Conservation (phyloP, 2,329 filamentous ascomycete species). For the Periconia macrospinosa region DNA sequence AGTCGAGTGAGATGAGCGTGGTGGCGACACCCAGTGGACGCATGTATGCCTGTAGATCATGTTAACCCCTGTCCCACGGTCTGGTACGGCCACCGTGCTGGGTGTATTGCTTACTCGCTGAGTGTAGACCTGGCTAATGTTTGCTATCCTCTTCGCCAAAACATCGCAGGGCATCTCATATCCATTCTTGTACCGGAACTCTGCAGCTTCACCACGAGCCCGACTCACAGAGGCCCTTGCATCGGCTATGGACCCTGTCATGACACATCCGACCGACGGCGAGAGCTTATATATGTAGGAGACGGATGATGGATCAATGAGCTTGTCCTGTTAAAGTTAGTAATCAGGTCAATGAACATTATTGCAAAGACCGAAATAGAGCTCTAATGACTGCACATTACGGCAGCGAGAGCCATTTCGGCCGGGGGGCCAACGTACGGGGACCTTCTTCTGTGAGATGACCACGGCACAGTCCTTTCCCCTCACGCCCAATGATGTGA, state of each 20-base stretch:
- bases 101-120: constrained; percentile 69
- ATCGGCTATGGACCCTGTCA: constrained; percentile 98
- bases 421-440: constrained; percentile 62
- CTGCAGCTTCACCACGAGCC: constrained; percentile 91
- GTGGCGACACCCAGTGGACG: constrained; percentile 93
- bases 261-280: constrained; percentile 93
- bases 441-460: constrained; percentile 98
- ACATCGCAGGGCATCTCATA: constrained; percentile 99
- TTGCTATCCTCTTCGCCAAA: constrained; percentile 92
- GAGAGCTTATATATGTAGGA: constrained; percentile 98
- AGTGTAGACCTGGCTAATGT: constrained; percentile 99
- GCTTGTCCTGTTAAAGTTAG: constrained; percentile 73
- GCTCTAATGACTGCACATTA: neutral
- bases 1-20: constrained; percentile 91
- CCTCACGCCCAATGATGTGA: constrained; percentile 93
- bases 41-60: constrained; percentile 78
- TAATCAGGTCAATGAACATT: neutral
- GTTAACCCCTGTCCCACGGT: constrained; percentile 32
- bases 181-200: constrained; percentile 97
- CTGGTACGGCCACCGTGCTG: neutral
- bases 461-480: constrained; percentile 98
- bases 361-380: neutral
- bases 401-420: neutral
- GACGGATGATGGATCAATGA: constrained; percentile 96
- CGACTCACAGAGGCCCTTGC: constrained; percentile 90